Evolutionary conservation across 345 rosid genomes (phyloP).

Genomic region (Brassica nigra): DNA sequence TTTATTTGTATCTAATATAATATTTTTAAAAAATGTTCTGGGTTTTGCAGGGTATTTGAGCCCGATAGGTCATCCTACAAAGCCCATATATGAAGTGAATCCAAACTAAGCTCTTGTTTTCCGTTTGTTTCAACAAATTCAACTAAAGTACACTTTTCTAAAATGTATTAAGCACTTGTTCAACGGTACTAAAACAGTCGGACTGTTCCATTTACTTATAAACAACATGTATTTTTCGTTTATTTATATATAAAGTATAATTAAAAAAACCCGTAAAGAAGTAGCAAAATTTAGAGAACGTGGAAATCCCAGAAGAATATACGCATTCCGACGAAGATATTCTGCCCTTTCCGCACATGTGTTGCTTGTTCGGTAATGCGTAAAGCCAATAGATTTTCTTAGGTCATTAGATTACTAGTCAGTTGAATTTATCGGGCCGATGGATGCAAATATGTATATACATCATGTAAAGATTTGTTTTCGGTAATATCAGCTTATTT

Average conservation of each 20-base stretch:
- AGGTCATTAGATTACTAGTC: not conserved
- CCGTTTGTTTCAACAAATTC: not conserved
- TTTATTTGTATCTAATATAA: too few species aligned
- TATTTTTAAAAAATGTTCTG: not conserved
- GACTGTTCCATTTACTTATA: not conserved
- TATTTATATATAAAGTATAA: not conserved
- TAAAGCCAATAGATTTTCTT: not conserved
- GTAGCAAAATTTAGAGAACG: conserved; percentile 19
- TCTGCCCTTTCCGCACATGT: conserved; percentile 7
- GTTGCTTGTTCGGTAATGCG: not conserved
- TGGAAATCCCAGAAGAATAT: conserved; percentile 44
- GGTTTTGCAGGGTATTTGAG: not conserved
- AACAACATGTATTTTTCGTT: not conserved
- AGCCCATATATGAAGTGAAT: not conserved
- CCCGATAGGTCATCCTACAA: not conserved
- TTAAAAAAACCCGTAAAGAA: not conserved
- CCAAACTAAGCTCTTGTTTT: not conserved
- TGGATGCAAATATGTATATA: not conserved
- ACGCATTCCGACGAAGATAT: conserved; percentile 60
- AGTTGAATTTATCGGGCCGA: not conserved
- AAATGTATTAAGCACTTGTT: not conserved
- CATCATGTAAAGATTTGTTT: not conserved
- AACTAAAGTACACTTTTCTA: not conserved
- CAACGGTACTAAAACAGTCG: not conserved
- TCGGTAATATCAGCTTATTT: not conserved